A percentile compares a stretch with the other conserved stretches of the same genome.
phyloP scores from a whole-genome alignment of 495 filamentous ascomycete genomes.

The Hyaloscypha finlandica region DNA sequence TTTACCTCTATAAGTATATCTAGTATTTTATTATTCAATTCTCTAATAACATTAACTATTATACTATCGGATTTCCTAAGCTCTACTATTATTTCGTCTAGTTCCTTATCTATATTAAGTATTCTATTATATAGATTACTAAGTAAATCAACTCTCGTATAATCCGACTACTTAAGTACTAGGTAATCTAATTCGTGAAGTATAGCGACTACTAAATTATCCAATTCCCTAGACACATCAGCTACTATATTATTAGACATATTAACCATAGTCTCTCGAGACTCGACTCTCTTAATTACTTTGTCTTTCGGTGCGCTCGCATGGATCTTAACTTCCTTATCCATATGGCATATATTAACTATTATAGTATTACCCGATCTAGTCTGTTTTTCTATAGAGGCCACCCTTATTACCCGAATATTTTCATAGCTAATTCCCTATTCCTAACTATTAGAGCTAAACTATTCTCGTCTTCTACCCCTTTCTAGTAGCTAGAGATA shows the following conservation, averaged over 20 bases:
- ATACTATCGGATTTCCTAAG: constrained; percentile 2
- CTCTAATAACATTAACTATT: neutral
- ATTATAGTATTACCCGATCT: constrained; percentile 7
- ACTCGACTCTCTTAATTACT: neutral
- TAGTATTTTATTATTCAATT: constrained; percentile 7
- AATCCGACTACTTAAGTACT: neutral
- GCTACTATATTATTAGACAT: no score
- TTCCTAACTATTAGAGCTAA: constrained; percentile 3
- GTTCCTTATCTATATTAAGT: neutral
- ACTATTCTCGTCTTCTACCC: constrained; percentile 13
- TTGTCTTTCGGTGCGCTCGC: neutral
- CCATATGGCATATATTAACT: neutral
- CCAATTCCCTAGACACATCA: no score
- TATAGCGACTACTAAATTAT: neutral
- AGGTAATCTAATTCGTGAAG: neutral
- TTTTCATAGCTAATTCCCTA: neutral
- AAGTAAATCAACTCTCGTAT: neutral
- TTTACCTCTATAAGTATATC: neutral
- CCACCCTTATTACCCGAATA: constrained; percentile 4
- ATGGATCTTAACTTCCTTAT: neutral
- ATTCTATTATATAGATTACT: neutral
- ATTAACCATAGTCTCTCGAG: no score
- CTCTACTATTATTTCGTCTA: neutral
- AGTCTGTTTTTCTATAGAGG: neutral
- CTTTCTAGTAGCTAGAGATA: constrained; percentile 19